Evolutionary conservation across 768 basidiomycete species (phyloP).

Genomic region (Suillus subluteus): DNA sequence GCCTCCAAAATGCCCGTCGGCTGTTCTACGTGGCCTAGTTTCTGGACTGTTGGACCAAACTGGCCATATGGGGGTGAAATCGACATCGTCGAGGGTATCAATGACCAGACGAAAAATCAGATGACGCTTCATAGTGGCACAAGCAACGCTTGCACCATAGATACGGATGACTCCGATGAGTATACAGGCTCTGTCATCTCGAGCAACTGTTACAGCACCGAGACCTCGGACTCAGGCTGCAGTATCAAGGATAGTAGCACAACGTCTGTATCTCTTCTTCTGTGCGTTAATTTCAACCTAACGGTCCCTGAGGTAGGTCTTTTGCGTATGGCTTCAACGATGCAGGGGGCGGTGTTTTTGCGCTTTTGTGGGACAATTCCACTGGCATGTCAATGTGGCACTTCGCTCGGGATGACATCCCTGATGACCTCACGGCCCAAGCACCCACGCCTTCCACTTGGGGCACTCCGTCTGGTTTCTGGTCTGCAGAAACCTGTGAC

Average conservation of each 20-base stretch:
- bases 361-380: constrained; percentile 52
- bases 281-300: constrained; percentile 38
- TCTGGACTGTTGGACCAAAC: constrained; percentile 52
- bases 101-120: constrained; percentile 59
- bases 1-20: constrained; percentile 73
- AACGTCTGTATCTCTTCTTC: constrained; percentile 1
- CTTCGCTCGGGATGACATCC: constrained; percentile 55
- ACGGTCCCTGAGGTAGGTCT: constrained; percentile 29
- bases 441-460: constrained; percentile 53
- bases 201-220: constrained; percentile 45
- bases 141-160: constrained; percentile 40
- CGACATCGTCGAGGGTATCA: constrained; percentile 77
- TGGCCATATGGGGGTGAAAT: constrained; percentile 67
- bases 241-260: constrained; percentile 45
- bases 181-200: constrained; percentile 30
- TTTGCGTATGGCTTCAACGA: constrained; percentile 42
- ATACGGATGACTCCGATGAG: constrained; percentile 5
- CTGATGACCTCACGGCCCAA: constrained; percentile 49
- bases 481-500: constrained; percentile 51
- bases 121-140: constrained; percentile 67
- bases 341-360: constrained; percentile 56
- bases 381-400: constrained; percentile 59
- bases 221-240: constrained; percentile 50
- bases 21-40: constrained; percentile 67
- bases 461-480: constrained; percentile 57